phyloP scores from a whole-genome alignment of 257 asterid species.

The Przewalskia tangutica region DNA sequence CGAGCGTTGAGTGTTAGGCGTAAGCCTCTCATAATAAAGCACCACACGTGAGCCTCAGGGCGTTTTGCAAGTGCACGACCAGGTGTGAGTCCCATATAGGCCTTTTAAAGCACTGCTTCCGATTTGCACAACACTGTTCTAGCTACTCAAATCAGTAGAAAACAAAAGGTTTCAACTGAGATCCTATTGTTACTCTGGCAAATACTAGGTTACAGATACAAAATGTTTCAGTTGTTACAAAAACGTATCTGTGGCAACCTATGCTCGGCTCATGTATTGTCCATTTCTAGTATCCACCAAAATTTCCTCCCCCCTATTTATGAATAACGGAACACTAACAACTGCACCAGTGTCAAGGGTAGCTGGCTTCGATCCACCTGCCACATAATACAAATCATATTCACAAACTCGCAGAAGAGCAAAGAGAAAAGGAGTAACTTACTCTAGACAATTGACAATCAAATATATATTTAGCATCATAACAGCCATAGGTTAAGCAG shows the following conservation, averaged over 20 bases:
- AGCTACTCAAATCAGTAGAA: not conserved
- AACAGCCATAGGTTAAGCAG: not conserved
- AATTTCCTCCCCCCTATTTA: slow-evolving; percentile 51
- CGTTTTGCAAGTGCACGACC: too few relatives aligned
- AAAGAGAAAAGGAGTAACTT: not conserved
- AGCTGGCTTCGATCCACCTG: slow-evolving; percentile 96
- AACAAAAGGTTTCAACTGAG: not conserved
- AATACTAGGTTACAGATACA: not conserved
- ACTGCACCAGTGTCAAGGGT: slow-evolving; percentile 90
- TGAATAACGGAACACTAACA: slow-evolving; percentile 74
- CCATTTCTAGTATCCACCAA: slow-evolving; percentile 87
- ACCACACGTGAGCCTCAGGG: too few relatives aligned
- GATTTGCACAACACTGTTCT: not conserved
- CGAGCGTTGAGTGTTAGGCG: too few relatives aligned
- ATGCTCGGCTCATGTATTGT: slow-evolving; percentile 92
- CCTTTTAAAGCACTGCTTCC: not conserved
- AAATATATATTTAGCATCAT: not conserved
- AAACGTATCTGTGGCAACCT: slow-evolving; percentile 13
- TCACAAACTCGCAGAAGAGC: not conserved
- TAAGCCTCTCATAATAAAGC: too few relatives aligned
- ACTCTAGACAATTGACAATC: not conserved
- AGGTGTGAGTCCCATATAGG: too few relatives aligned
- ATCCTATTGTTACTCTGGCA: not conserved
- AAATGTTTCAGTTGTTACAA: slow-evolving; percentile 6
- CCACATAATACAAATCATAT: slow-evolving; percentile 4